Conservation (phyloP, 805 yeast species). For the Hanseniaspora valbyensis region DNA sequence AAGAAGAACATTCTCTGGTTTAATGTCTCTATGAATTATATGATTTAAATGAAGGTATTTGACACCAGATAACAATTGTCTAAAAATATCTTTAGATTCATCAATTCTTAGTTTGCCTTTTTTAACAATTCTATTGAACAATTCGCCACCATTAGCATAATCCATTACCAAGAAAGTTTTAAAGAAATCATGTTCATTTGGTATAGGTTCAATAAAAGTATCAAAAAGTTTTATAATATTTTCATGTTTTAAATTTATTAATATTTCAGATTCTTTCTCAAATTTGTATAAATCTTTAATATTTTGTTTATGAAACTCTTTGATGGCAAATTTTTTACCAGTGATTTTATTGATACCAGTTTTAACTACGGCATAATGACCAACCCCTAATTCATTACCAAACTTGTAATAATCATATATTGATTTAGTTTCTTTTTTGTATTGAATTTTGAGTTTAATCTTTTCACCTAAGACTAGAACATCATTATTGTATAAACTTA, state of each 20-base stretch:
- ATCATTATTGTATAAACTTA: slow-evolving; percentile 14
- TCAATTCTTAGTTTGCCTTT: slow-evolving; percentile 51
- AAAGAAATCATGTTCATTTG: slow-evolving; percentile 29
- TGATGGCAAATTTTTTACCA: slow-evolving; percentile 59
- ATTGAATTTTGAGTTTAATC: slow-evolving; percentile 18
- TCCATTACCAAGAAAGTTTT: slow-evolving; percentile 54
- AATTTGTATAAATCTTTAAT: slow-evolving; percentile 33
- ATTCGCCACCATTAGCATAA: slow-evolving; percentile 63
- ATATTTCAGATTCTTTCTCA: slow-evolving; percentile 47
- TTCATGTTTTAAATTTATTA: slow-evolving; percentile 55
- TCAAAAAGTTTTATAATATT: slow-evolving; percentile 58
- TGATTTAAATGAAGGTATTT: slow-evolving; percentile 56
- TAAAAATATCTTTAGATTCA: slow-evolving; percentile 53
- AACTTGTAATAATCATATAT: slow-evolving; percentile 43
- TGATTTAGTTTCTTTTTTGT: slow-evolving; percentile 25
- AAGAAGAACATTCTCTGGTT: slow-evolving; percentile 61
- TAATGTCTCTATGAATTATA: slow-evolving; percentile 67
- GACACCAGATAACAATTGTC: slow-evolving; percentile 55
- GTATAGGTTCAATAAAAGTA: slow-evolving; percentile 45
- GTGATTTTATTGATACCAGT: slow-evolving; percentile 50
- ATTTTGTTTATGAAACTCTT: slow-evolving; percentile 53
- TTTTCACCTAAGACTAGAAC: slow-evolving; percentile 15
- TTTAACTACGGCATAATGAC: slow-evolving; percentile 74
- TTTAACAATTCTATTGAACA: slow-evolving; percentile 58
- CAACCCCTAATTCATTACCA: slow-evolving; percentile 57